A percentile compares a stretch with the other conserved stretches of the same genome.
These are phyloP conservation scores for Amanita thiersii DNA, from an alignment of 768 basidiomycete species.

Conservation along the genomic window DNA sequence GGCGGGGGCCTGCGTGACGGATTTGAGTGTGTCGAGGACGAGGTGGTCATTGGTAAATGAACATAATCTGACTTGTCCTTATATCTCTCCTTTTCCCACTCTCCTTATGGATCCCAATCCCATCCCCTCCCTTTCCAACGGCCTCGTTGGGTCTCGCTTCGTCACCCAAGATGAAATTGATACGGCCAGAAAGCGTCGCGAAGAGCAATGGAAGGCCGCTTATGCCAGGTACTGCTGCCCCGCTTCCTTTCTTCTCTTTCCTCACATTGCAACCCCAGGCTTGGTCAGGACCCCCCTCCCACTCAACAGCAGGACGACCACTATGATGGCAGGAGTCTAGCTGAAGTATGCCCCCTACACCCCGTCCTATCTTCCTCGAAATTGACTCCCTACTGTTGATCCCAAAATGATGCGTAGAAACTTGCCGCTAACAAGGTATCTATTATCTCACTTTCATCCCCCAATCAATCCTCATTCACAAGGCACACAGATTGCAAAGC, in stretches of 20 bases:
- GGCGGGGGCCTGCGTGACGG: conserved; percentile 37
- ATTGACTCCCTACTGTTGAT: conserved; percentile 41
- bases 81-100: not conserved
- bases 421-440: conserved; percentile 80
- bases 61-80: conserved; percentile 2
- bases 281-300: conserved; percentile 75
- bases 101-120: conserved; percentile 47
- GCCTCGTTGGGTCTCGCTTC: conserved; percentile 77
- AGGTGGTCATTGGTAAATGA: too few relatives aligned
- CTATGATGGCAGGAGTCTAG: conserved; percentile 80
- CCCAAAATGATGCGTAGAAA: conserved; percentile 54
- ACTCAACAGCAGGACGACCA: conserved; percentile 66
- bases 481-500: conserved; percentile 62
- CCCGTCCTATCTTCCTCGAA: conserved; percentile 19
- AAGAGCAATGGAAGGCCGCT: conserved; percentile 87
- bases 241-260: conserved; percentile 2
- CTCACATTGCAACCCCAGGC: conserved; percentile 27
- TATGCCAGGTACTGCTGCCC: conserved; percentile 55
- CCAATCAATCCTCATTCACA: conserved; percentile 11
- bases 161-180: conserved; percentile 77
- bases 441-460: conserved; percentile 8
- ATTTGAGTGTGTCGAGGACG: conserved; percentile 24
- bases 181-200: conserved; percentile 56
- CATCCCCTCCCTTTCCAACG: conserved; percentile 65
- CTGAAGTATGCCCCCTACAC: conserved; percentile 57